Conservation (phyloP, 2,329 filamentous ascomycete genomes). For the Lithohypha guttulata region DNA sequence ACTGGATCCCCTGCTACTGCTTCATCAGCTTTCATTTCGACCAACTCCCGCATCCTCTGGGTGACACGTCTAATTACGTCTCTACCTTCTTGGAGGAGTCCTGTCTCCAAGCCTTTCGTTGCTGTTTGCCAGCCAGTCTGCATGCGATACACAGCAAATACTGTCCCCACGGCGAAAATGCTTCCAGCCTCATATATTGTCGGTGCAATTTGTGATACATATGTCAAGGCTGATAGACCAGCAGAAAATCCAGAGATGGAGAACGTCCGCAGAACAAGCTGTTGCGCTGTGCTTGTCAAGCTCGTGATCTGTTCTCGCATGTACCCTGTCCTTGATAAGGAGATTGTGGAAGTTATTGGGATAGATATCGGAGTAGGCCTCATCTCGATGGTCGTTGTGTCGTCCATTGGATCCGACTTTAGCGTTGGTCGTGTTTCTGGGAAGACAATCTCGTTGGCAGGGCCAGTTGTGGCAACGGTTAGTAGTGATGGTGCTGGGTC, state of each 20-base stretch:
- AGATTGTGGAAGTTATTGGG: constrained; percentile 67
- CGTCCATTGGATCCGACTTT: not conserved
- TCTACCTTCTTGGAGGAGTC: constrained; percentile 47
- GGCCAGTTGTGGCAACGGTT: constrained; percentile 1
- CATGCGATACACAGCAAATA: constrained; percentile 46
- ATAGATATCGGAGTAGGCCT: constrained; percentile 19
- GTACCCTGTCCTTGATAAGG: constrained; percentile 56
- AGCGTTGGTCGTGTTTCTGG: constrained; percentile 5
- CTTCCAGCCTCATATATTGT: constrained; percentile 49
- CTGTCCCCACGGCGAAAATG: constrained; percentile 48
- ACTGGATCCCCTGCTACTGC: constrained; percentile 21
- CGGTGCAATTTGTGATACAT: constrained; percentile 41
- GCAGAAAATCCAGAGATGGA: constrained; percentile 50
- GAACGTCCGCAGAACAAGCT: constrained; percentile 62
- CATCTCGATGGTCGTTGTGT: constrained; percentile 9
- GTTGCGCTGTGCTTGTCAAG: constrained; percentile 62
- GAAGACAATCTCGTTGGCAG: constrained; percentile 1
- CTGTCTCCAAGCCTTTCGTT: constrained; percentile 41
- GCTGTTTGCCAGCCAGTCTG: constrained; percentile 49
- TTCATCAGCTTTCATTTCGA: constrained; percentile 35
- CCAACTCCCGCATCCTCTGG: constrained; percentile 35
- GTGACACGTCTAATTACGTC: constrained; percentile 46
- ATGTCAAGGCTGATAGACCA: constrained; percentile 45
- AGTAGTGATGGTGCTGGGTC: constrained; percentile 5
- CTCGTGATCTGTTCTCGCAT: constrained; percentile 57